Conservation (phyloP, 2,329 filamentous ascomycete species). For the Thelonectria discophora region DNA sequence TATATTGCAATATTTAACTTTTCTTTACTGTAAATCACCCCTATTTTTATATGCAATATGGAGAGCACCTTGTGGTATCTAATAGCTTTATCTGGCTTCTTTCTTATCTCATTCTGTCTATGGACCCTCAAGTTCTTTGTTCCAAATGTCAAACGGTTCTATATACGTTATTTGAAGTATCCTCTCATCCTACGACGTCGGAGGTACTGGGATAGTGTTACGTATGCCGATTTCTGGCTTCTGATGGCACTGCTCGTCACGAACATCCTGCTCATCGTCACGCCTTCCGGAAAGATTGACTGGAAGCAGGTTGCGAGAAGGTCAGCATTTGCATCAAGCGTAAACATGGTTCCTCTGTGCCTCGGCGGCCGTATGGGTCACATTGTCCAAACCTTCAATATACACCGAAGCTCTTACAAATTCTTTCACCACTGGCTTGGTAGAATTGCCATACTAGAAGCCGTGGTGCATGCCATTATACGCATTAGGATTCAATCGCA, state of each 20-base stretch:
- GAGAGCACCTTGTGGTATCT: constrained; percentile 10
- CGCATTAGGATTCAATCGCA: background rate
- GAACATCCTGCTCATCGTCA: constrained; percentile 12
- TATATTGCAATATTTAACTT: background rate
- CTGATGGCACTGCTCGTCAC: constrained; percentile 2
- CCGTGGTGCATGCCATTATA: constrained; percentile 8
- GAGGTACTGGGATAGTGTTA: constrained; percentile 18
- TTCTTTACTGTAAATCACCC: background rate
- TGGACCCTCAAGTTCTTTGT: background rate
- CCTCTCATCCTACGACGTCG: constrained; percentile 11
- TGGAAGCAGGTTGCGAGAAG: constrained; percentile 11
- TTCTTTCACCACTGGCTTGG: constrained; percentile 21
- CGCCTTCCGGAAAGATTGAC: constrained; percentile 9
- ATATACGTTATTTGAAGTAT: constrained; percentile 11
- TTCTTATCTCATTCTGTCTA: constrained; percentile 1
- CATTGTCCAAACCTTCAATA: constrained; percentile 12
- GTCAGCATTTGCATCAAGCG: constrained; percentile 4
- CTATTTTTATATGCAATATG: background rate
- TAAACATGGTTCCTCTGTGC: constrained; percentile 14
- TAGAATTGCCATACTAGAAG: constrained; percentile 14
- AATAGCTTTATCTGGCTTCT: constrained; percentile 6
- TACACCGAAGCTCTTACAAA: constrained; percentile 20
- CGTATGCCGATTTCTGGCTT: constrained; percentile 8
- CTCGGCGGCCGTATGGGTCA: constrained; percentile 1
- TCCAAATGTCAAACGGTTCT: constrained; percentile 5